Conservation (phyloP, 2,329 filamentous ascomycete genomes). For the Fusarium sp. region DNA sequence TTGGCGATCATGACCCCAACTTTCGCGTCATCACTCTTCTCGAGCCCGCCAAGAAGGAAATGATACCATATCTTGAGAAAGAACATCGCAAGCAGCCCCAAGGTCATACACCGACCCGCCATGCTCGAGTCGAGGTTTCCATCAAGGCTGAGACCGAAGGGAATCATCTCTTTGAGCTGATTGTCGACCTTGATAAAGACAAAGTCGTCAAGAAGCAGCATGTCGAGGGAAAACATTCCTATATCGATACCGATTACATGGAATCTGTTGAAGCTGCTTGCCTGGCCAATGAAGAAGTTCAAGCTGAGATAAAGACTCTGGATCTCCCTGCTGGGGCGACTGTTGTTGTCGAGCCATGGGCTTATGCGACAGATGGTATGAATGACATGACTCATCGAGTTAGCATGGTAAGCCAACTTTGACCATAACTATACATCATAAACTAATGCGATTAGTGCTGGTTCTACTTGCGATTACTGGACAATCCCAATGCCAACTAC, state of each 20-base stretch:
- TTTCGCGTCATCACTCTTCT: constrained; percentile 64
- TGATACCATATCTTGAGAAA: constrained; percentile 59
- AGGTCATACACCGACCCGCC: constrained; percentile 46
- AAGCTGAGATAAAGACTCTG: constrained; percentile 57
- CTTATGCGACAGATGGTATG: constrained; percentile 66
- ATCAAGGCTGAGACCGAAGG: constrained; percentile 18
- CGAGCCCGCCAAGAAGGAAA: constrained; percentile 63
- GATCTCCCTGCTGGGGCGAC: constrained; percentile 58
- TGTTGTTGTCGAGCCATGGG: constrained; percentile 66
- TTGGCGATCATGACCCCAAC: constrained; percentile 45
- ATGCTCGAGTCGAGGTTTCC: constrained; percentile 56
- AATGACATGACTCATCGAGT: constrained; percentile 61
- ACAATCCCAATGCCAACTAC: constrained; percentile 63
- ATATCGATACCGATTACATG: constrained; percentile 63
- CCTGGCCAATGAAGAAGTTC: constrained; percentile 56
- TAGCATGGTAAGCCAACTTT: constrained; percentile 58
- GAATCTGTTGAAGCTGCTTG: constrained; percentile 61
- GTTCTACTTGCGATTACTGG: constrained; percentile 50
- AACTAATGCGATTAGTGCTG: constrained; percentile 31
- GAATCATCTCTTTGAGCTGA: constrained; percentile 47
- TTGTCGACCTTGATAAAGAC: constrained; percentile 47
- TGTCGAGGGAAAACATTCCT: constrained; percentile 58
- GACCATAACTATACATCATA: fast-evolving
- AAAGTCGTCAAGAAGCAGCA: constrained; percentile 47
- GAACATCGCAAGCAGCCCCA: constrained; percentile 50